Evolutionary conservation across 2,329 filamentous ascomycete species (phyloP), one percentile per base, ranked within the genome.

Genomic region (Diaporthe batatas): DNA sequence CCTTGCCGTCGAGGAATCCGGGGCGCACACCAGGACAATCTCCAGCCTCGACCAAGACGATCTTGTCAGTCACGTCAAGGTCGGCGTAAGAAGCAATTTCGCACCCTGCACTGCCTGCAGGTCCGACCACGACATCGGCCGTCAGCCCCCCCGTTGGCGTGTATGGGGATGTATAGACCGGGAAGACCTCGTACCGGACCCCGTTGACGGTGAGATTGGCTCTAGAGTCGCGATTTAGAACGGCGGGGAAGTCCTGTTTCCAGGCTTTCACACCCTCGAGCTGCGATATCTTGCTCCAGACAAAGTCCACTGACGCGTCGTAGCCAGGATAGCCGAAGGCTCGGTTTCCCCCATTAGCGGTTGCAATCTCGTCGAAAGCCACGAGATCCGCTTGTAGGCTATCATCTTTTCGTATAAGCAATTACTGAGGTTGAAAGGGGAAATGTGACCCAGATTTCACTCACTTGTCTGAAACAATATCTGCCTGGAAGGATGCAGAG

Each of bases 311-410:
- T 34, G 62, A 67, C 32, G 62, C 62, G n/a, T 5, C 32, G 47
- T 67, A 67, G 32, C 62, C 62, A 21, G 62, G 32, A 8, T 67
- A 67, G 32, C 62, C 62, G 62, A 67, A 67, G 8, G 62, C 62
- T 39, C 62, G 32, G 10, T 67, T 67, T 23, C 62, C 62, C 3
- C 62, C 62, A 25, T 67, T 67, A 7, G 62, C 62, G n/a, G 29
- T 53, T 53, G 62, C 62, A 53, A 67, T 67, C 32, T 67, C 44
- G 47, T 67, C 47, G 47, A 67, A 67, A 10, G 47, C 32, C 8
- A 67, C 62, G 4, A 67, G 62, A 18, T 67, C 62, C 47, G 44
- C 62, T 0, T 14, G 62, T 14, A 67, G 62, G 2, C 62, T 67
- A 18, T 1, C 12, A 16, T 5, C 6, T 10, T 3, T 10, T 18